These are phyloP conservation scores for Macrophomina tecta DNA, from an alignment of 2,329 filamentous ascomycete species.

Conservation along the genomic window DNA sequence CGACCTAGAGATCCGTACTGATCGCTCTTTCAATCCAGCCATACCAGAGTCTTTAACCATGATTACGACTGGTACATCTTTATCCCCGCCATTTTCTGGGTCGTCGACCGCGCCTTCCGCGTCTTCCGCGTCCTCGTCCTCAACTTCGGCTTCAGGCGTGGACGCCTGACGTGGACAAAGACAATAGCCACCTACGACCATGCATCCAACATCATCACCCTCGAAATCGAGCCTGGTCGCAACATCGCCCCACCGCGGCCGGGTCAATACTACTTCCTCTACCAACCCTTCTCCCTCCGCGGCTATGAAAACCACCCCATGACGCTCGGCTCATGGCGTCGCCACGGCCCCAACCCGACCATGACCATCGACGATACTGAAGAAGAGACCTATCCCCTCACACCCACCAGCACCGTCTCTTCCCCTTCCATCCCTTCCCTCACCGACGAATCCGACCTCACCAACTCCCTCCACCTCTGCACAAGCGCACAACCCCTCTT, in stretches of 20 bases:
- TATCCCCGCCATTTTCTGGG: slow-evolving; percentile 58
- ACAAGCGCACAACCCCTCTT: slow-evolving; percentile 9
- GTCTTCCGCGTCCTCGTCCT: slow-evolving; percentile 52
- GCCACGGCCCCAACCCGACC: background rate
- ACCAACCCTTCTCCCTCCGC: slow-evolving; percentile 51
- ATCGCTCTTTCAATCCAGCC: slow-evolving; percentile 56
- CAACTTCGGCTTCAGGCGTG: slow-evolving; percentile 46
- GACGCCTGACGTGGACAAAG: slow-evolving; percentile 39
- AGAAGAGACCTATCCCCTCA: slow-evolving; percentile 4
- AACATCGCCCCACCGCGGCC: slow-evolving; percentile 45
- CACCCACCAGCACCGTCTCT: background rate
- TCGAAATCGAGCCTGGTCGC: slow-evolving; percentile 51
- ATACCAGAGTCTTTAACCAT: slow-evolving; percentile 49
- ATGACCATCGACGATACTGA: background rate
- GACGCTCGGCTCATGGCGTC: slow-evolving; percentile 45
- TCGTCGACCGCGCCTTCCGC: slow-evolving; percentile 56
- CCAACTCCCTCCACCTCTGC: background rate
- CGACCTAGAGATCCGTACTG: slow-evolving; percentile 32
- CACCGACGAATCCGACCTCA: background rate
- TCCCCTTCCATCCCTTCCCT: background rate
- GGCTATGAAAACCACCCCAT: slow-evolving; percentile 62
- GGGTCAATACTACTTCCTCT: slow-evolving; percentile 59
- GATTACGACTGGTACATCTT: slow-evolving; percentile 59
- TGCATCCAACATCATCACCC: slow-evolving; percentile 52
- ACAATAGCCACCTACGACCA: slow-evolving; percentile 53